Conservation (phyloP, 208 protist genomes). For the Leishmania martiniquensis region DNA sequence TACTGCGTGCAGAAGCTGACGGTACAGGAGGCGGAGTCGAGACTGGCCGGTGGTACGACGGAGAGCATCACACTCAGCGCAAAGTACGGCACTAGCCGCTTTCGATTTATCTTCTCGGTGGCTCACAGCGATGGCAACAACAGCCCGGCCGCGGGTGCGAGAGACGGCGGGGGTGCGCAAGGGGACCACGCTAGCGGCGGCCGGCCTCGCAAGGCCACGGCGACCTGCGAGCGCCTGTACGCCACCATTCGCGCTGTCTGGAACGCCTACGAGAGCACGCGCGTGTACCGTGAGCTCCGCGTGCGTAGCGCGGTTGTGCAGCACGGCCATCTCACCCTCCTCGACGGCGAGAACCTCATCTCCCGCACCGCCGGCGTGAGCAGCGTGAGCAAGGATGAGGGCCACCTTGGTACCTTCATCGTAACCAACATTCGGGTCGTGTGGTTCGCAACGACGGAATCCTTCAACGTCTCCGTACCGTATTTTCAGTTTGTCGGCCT, state of each 20-base stretch:
- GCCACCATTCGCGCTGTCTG: conserved; percentile 47
- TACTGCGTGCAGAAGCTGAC: conserved; percentile 84
- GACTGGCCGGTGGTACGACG: conserved; percentile 63
- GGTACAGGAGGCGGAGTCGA: conserved; percentile 86
- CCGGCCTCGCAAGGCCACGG: conserved; percentile 1
- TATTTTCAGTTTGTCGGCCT: conserved; percentile 93
- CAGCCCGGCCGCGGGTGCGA: background rate
- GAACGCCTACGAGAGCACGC: conserved; percentile 94
- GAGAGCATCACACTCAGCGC: conserved; percentile 91
- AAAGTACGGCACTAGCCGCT: conserved; percentile 82
- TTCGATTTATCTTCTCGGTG: conserved; percentile 97
- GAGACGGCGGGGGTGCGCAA: background rate
- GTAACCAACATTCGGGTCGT: conserved; percentile 96
- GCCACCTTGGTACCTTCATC: conserved; percentile 92
- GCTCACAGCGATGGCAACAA: conserved; percentile 21
- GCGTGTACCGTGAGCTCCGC: conserved; percentile 95
- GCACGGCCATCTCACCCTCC: conserved; percentile 83
- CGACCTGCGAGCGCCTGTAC: conserved; percentile 15
- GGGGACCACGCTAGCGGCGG: background rate
- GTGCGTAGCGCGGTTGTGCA: conserved; percentile 91
- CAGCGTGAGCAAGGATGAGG: conserved; percentile 93
- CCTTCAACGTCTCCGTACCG: conserved; percentile 97
- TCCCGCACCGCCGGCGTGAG: conserved; percentile 84
- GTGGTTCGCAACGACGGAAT: conserved; percentile 91
- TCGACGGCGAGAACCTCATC: conserved; percentile 90